phyloP scores from a whole-genome alignment of 129 eudicot species.

The Kitagawia praeruptora region DNA sequence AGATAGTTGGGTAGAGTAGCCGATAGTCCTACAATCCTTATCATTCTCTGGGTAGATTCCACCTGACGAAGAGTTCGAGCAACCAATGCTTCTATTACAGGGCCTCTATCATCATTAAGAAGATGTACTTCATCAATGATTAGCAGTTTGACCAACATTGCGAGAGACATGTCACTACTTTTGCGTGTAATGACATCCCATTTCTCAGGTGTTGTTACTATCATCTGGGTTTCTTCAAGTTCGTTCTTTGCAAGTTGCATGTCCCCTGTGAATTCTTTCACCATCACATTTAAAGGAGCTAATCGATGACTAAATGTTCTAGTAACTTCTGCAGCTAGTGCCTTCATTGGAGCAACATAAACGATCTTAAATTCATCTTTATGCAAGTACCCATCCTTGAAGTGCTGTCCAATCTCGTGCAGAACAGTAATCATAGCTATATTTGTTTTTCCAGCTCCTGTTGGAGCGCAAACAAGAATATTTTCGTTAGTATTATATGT shows the following conservation, averaged over 20 bases:
- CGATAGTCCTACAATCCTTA: constrained; percentile 95
- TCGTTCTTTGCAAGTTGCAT: constrained; percentile 93
- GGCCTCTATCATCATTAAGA: constrained; percentile 94
- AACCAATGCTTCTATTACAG: constrained; percentile 97
- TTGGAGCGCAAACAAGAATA: constrained; percentile 96
- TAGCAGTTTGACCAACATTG: constrained; percentile 87
- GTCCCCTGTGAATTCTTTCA: constrained; percentile 96
- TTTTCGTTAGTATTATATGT: constrained; percentile 79
- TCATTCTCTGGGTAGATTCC: constrained; percentile 94
- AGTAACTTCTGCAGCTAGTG: constrained; percentile 97
- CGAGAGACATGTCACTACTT: constrained; percentile 97
- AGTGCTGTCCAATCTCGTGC: constrained; percentile 91
- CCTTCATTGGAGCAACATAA: constrained; percentile 99
- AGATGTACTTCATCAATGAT: constrained; percentile 99
- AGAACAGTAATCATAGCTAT: constrained; percentile 95
- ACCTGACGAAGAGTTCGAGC: constrained; percentile 99
- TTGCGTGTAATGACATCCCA: constrained; percentile 99
- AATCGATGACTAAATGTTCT: constrained; percentile 80
- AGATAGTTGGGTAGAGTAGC: constrained; percentile 94
- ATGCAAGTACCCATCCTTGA: constrained; percentile 92
- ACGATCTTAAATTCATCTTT: constrained; percentile 95
- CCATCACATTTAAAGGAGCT: constrained; percentile 76
- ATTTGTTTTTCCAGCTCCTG: constrained; percentile 99
- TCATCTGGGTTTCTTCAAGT: constrained; percentile 99
- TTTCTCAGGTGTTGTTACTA: constrained; percentile 97